Conservation (phyloP, 2,329 filamentous ascomycete species). For the Elsinoe australis region DNA sequence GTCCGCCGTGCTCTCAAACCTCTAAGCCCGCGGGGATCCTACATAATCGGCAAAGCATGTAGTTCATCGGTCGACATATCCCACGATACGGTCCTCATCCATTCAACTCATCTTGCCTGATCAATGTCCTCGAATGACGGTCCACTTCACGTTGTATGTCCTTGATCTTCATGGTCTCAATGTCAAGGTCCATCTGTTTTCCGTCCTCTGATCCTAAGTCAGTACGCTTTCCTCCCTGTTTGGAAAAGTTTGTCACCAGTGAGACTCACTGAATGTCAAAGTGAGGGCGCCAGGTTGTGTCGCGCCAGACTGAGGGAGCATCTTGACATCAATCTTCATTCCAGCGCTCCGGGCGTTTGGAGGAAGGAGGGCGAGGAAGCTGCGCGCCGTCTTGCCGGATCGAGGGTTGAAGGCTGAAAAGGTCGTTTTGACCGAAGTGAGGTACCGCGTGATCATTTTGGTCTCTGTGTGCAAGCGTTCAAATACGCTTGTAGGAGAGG, state of each 20-base stretch:
- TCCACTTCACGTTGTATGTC: conserved; percentile 84
- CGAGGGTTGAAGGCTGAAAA: conserved; percentile 86
- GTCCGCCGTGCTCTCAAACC: too few species aligned
- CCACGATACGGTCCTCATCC: too few species aligned
- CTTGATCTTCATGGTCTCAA: conserved; percentile 73
- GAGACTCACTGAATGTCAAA: conserved; percentile 81
- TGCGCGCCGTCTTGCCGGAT: conserved; percentile 67
- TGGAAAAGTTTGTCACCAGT: neutral
- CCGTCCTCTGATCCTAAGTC: conserved; percentile 63
- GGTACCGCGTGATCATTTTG: conserved; percentile 75
- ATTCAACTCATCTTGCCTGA: conserved; percentile 72
- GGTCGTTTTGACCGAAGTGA: conserved; percentile 73
- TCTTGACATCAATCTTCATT: conserved; percentile 69
- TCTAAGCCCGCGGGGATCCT: too few species aligned
- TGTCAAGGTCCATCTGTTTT: conserved; percentile 76
- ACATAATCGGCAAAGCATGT: too few species aligned
- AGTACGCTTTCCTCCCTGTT: conserved; percentile 11
- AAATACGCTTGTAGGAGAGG: too few species aligned
- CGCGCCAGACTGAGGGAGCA: conserved; percentile 60
- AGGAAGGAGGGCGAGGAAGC: conserved; percentile 81
- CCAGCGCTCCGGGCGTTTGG: conserved; percentile 63
- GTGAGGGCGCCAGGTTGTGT: conserved; percentile 60
- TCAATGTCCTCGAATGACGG: conserved; percentile 73
- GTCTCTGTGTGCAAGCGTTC: conserved; percentile 23
- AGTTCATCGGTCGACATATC: too few species aligned